Conservation (phyloP, 257 asterid species). For the Rauvolfia tetraphylla region DNA sequence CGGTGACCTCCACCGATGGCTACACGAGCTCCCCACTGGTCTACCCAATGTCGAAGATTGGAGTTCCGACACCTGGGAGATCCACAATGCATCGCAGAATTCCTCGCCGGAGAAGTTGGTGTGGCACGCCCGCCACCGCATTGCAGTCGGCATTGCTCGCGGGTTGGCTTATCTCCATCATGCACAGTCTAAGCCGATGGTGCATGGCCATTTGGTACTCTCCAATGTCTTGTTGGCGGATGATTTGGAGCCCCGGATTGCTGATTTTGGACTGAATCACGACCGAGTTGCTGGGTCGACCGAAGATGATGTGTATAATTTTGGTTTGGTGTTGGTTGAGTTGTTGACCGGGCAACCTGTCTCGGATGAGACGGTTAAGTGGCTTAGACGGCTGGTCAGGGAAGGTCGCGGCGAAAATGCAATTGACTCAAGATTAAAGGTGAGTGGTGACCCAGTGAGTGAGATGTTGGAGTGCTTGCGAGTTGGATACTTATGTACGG, state of each 20-base stretch:
- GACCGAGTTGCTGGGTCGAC: conserved; percentile 36
- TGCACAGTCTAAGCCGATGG: conserved; percentile 75
- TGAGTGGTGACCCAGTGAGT: conserved; percentile 47
- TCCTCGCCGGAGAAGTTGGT: conserved; percentile 58
- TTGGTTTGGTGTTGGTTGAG: conserved; percentile 72
- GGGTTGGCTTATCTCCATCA: conserved; percentile 94
- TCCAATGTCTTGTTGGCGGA: conserved; percentile 68
- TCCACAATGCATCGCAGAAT: conserved; percentile 33
- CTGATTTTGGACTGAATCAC: conserved; percentile 56
- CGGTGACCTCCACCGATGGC: conserved; percentile 94
- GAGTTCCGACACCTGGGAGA: conserved; percentile 93
- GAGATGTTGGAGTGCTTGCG: conserved; percentile 89
- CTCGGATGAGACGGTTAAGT: conserved; percentile 36
- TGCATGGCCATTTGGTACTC: conserved; percentile 65
- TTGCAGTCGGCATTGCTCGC: conserved; percentile 93
- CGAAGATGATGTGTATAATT: conserved; percentile 64
- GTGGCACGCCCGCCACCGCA: conserved; percentile 97
- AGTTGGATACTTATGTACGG: conserved; percentile 83
- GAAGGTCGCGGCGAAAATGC: conserved; percentile 57
- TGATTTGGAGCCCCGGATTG: conserved; percentile 72
- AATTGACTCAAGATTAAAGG: conserved; percentile 56
- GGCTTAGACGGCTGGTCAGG: conserved; percentile 58
- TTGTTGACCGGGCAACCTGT: conserved; percentile 56
- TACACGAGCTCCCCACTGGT: conserved; percentile 85
- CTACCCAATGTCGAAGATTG: conserved; percentile 77